Percentiles rank a stretch among this genome's conserved stretches.
Conservation (phyloP, 805 yeast genomes). For the Candida coquimbonensis region DNA sequence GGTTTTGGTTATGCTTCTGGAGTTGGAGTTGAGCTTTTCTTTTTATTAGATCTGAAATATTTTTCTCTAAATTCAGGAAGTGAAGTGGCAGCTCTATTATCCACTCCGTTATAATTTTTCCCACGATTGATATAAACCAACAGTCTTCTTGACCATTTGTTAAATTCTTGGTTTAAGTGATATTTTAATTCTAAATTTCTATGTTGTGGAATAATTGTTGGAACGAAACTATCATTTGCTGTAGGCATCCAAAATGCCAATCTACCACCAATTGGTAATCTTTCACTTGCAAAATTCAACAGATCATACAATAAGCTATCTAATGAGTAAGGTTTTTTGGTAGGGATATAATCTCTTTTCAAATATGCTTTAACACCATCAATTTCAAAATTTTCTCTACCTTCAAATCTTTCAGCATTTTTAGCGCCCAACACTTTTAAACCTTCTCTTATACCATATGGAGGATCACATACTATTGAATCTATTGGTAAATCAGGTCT, state of each 20-base stretch:
- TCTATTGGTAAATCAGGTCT: constrained; percentile 59
- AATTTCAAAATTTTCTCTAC: constrained; percentile 66
- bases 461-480: constrained; percentile 91
- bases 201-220: constrained; percentile 73
- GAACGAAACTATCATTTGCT: constrained; percentile 75
- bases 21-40: neutral
- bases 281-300: constrained; percentile 59
- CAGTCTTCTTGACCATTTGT: constrained; percentile 88
- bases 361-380: constrained; percentile 74
- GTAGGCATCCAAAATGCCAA: constrained; percentile 98
- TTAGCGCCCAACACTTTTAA: constrained; percentile 86
- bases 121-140: constrained; percentile 72
- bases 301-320: constrained; percentile 74
- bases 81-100: constrained; percentile 27
- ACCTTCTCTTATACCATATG: constrained; percentile 96
- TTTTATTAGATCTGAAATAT: constrained; percentile 18
- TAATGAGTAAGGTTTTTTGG: constrained; percentile 84
- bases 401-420: constrained; percentile 58
- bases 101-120: constrained; percentile 43
- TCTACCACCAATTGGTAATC: constrained; percentile 71
- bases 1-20: neutral
- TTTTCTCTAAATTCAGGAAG: constrained; percentile 23
- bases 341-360: constrained; percentile 80
- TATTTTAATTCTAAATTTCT: constrained; percentile 60
- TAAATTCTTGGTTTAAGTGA: constrained; percentile 79